Base-by-base conservation (phyloP, 2,329 filamentous ascomycete genomes). In the Mariannaea sp. region DNA sequence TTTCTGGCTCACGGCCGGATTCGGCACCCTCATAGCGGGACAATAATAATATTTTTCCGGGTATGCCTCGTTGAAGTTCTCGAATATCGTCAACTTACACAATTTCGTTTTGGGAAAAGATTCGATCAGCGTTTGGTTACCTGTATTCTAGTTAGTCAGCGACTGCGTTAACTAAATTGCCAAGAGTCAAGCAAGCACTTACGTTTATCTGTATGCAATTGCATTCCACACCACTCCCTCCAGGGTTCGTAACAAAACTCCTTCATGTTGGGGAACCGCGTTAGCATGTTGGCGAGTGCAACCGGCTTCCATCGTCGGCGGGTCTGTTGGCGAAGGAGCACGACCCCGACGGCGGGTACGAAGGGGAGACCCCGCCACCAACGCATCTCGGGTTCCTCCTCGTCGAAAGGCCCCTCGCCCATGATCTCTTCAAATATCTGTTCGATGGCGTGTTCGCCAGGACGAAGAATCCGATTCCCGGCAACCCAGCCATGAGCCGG, bases 191-290 rank as follows among this genome's bases (percentile, higher is more conserved):
- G 36, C 14, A 47, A 61, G 51, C 10, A 71, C 65, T 69, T 57
- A 61, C 69, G 17, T 62, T 56, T 13, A 60, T 73, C 71, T 7
- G 67, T 69, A 2, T 47, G 47, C 20, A 0, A 6, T 47, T 69
- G 42, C 7, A 62, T 50, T 7, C 0, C 30, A 48, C 3, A 10
- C 61, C 59, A 70, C 57, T 73, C 68, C 56, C 68, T 70, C 71
- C 72, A 75, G 45, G 70, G 72, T 57, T 74, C 71, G 58, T 72
- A 74, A 46, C 66, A 65, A 57, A 75, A 57, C 56, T 75, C 69
- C 57, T 68, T 64, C 44, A 76, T 51, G 49, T 64, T 66, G 40
- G 71, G 68, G 54, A 73, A 65, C 51, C 66, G 65, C 29, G 65
- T 56, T 59, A 73, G 60, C 60, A 73, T 71, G 38, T 69, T 56